Percentiles rank a stretch among this genome's conserved stretches.
phyloP scores from a whole-genome alignment of 441 rosid genomes.

The Capsella rubella region DNA sequence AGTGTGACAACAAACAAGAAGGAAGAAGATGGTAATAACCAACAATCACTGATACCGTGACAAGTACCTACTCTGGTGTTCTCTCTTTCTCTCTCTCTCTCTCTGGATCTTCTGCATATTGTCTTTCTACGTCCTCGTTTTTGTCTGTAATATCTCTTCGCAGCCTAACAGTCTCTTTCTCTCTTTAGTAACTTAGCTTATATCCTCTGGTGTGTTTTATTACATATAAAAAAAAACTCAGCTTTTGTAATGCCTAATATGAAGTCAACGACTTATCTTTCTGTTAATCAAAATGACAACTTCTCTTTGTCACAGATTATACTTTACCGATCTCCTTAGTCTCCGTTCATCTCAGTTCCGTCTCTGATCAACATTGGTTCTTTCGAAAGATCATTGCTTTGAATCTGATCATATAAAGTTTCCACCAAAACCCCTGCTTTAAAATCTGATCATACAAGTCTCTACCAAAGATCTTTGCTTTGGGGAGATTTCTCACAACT shows the following conservation, averaged over 20 bases:
- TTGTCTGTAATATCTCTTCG: slow-evolving; percentile 46
- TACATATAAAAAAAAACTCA: slow-evolving; percentile 8
- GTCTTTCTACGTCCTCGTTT: slow-evolving; percentile 36
- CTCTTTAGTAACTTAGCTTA: slow-evolving; percentile 39
- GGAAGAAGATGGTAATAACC: slow-evolving; percentile 70
- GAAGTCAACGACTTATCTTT: slow-evolving; percentile 30
- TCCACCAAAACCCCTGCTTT: background rate
- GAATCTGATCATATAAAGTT: slow-evolving; percentile 1
- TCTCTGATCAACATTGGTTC: background rate
- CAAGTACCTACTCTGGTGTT: slow-evolving; percentile 52
- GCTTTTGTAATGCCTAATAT: slow-evolving; percentile 40
- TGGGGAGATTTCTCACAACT: background rate
- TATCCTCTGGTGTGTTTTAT: slow-evolving; percentile 35
- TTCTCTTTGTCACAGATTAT: slow-evolving; percentile 28
- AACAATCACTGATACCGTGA: slow-evolving; percentile 75
- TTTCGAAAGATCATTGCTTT: slow-evolving; percentile 1
- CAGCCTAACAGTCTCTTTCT: slow-evolving; percentile 35
- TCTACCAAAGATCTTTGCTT: background rate
- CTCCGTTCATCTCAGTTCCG: background rate
- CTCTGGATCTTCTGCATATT: slow-evolving; percentile 42
- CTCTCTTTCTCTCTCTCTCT: slow-evolving; percentile 40
- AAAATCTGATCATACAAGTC: slow-evolving; percentile 7
- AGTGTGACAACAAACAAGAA: slow-evolving; percentile 52
- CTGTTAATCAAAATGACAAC: slow-evolving; percentile 28
- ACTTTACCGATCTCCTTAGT: background rate